Evolutionary conservation across 2,329 filamentous ascomycete species (phyloP), one percentile per base, ranked within the genome.

Genomic region (Aspergillus oerlinghausenensis): DNA sequence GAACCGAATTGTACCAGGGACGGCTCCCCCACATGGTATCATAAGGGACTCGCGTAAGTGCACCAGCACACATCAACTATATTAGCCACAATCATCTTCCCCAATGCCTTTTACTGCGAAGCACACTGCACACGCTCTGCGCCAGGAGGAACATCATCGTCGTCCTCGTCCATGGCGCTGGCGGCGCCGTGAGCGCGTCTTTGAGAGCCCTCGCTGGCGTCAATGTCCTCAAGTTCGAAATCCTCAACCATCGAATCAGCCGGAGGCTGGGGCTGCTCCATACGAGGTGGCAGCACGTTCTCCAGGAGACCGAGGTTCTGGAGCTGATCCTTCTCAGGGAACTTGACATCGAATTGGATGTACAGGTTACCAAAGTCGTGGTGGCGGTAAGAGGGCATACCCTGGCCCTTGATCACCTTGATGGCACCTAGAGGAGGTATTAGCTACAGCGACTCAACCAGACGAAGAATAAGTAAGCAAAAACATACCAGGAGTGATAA

Each of bases 311-410:
- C 85, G 66, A 96, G 89, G 60, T 90, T 88, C 56, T 85, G 81
- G 17, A 86, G 79, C 40, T 84, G 73, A 71, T 84, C 81, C 79
- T 87, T 88, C 70, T 90, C 88, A 50, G 94, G 94, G 84, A 99
- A 97, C 79, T 96, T 96, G 78, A 99, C 92, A 70, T 90, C 88
- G 80, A 99, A 99, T 73, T 96, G 91, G 70, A 99, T 92, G 81
- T 94, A 99, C 67, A 99, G 82, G 79, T 99, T 97, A 70, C 94
- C 94, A 71, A 84, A 87, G 77, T 97, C 90, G 81, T 99, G 94
- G 77, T 97, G 94, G 67, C 94, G 87, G 77, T 86, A 89, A 3
- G 94, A 95, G 45, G 94, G 94, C 94, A 99, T 99, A 74, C 94
- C 94, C 78, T 99, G 94, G 63, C 92, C 92, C 64, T 90, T 90